phyloP scores from a whole-genome alignment of 176 grass and related monocot genomes.

The Saccharum spontaneum region DNA sequence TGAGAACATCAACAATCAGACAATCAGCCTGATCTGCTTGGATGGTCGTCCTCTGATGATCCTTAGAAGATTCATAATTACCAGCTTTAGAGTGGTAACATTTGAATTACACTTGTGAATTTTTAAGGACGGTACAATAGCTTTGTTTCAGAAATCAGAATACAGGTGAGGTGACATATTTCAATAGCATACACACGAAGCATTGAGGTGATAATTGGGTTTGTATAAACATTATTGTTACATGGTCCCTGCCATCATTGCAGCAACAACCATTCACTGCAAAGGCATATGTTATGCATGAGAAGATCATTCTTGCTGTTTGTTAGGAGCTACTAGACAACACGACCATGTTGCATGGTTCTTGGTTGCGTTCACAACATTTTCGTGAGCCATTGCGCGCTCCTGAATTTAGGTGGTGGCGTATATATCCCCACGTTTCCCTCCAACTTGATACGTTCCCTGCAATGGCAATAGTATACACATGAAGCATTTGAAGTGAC shows the following conservation, averaged over 20 bases:
- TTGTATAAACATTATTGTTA: neutral
- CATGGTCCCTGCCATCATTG: too few species aligned
- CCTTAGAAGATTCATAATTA: neutral
- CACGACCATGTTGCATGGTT: neutral
- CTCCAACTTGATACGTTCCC: neutral
- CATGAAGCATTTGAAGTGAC: too few species aligned
- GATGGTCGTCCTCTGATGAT: neutral
- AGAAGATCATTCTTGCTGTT: neutral
- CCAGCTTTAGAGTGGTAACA: neutral
- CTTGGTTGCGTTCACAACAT: constrained; percentile 10
- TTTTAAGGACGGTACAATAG: neutral
- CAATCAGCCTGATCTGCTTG: neutral
- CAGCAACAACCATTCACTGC: too few species aligned
- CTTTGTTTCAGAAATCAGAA: neutral
- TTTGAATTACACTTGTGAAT: neutral
- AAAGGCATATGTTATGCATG: too few species aligned
- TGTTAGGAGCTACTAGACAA: neutral
- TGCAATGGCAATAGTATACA: neutral
- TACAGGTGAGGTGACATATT: neutral
- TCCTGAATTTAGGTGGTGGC: neutral
- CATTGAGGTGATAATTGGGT: neutral
- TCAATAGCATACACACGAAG: neutral
- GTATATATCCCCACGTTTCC: neutral
- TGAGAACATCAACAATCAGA: neutral
- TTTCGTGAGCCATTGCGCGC: constrained; percentile 8